A percentile compares a stretch with the other conserved stretches of the same genome.
These are phyloP conservation scores for Ophioceras dolichostomum DNA, from an alignment of 2,329 filamentous ascomycete species.

Conservation along the genomic window DNA sequence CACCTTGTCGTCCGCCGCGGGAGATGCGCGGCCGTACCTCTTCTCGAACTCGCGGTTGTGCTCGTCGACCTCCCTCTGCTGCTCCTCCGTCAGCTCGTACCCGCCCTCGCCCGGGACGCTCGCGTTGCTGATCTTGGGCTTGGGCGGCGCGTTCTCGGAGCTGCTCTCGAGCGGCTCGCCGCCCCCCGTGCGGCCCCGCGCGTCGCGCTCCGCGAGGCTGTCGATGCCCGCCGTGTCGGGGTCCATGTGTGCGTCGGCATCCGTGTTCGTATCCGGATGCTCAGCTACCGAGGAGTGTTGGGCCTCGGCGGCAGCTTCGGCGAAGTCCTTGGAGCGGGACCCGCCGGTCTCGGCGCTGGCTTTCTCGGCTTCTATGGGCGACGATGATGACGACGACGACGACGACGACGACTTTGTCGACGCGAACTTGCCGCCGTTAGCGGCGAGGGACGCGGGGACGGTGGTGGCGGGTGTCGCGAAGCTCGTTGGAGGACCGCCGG, in stretches of 20 bases:
- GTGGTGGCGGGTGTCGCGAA: too few species aligned
- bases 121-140: slow-evolving; percentile 40
- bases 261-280: too few species aligned
- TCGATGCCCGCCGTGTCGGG: slow-evolving; percentile 11
- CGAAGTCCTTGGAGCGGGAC: slow-evolving; percentile 23
- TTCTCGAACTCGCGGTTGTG: slow-evolving; percentile 47
- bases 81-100: slow-evolving; percentile 30
- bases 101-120: slow-evolving; percentile 22
- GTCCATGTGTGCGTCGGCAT: neutral
- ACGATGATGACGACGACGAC: too few species aligned
- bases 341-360: slow-evolving; percentile 15
- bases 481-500: too few species aligned
- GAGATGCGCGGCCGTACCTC: slow-evolving; percentile 33
- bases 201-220: slow-evolving; percentile 14
- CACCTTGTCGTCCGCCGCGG: slow-evolving; percentile 35
- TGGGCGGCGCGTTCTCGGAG: slow-evolving; percentile 20
- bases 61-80: slow-evolving; percentile 42
- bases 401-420: too few species aligned
- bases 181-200: slow-evolving; percentile 25
- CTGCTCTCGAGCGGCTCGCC: slow-evolving; percentile 20
- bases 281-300: too few species aligned
- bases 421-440: neutral
- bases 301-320: slow-evolving; percentile 13
- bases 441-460: too few species aligned
- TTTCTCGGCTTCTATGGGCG: slow-evolving; percentile 12